Base-by-base conservation (phyloP, 163 green algal species). In the Prototheca cutis region DNA sequence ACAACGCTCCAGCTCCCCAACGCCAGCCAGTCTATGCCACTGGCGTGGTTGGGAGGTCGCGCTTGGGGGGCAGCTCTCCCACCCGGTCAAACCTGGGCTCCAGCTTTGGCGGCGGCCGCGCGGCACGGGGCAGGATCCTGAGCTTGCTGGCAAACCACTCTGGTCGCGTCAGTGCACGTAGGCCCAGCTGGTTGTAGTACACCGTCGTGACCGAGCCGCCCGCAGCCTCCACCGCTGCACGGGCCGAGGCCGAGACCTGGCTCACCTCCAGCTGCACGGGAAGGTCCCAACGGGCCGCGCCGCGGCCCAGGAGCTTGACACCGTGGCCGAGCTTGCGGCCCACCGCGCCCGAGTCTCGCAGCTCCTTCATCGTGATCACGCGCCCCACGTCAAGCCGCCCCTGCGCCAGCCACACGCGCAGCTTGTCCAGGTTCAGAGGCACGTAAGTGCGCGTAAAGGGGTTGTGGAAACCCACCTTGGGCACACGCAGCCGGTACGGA, bases 141-240 rank as follows among this genome's bases (percentile, higher is more conserved):
- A 72, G 69, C 71, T 87, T 88, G 39, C 75, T 77, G 1, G 53
- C 68, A 64, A 87, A 88, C 72, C 71, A 85, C 10, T 84, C 74
- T 1, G 83, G 83, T 53, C 61, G 73, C 6, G 84, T 42, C 57
- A 93, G 71, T 10, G 86, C 86, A 3, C 76, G 61, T 63, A 93
- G 68, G 13, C 63, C 68, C 4, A 94, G 70, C 59, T 76, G 61
- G 61, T 94, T 94, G 76, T 95, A 95, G 68, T 95, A 89, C 2
- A 95, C 87, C 1, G 71, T 84, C 15, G 78, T 86, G 8, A 94
- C 86, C 18, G 48, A 74, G 13, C 87, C 86, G 4, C 86, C 87
- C 10, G 67, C 68, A 15, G 24, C 28, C 54, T 87, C 71, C 4
- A 95, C 68, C 0, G 80, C 76, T 40, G 73, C 65, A 28, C 61